These are phyloP conservation scores for Beauveria medogensis DNA, from an alignment of 2,329 filamentous ascomycete species.

Conservation along the genomic window DNA sequence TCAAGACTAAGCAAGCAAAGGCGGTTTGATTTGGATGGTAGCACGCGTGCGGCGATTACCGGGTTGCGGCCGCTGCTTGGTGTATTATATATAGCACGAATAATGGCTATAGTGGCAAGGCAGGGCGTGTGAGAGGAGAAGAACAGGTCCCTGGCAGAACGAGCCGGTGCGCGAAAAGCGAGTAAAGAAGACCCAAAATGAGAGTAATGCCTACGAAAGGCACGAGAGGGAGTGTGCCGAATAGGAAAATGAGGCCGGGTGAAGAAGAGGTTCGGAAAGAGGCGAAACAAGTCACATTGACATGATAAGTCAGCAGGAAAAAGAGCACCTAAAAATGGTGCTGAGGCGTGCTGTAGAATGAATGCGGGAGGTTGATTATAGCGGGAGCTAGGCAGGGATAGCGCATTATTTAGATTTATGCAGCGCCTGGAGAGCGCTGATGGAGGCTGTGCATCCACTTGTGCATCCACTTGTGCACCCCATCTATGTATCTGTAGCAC, in stretches of 20 bases:
- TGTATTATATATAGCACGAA: background rate
- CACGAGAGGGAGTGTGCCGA: slow-evolving; percentile 1
- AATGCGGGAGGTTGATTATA: background rate
- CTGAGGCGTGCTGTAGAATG: background rate
- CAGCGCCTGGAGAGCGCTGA: background rate
- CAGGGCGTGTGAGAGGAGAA: background rate
- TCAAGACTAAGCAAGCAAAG: background rate
- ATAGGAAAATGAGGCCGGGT: background rate
- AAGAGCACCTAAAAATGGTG: background rate
- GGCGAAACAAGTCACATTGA: slow-evolving; percentile 7
- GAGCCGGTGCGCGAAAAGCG: background rate
- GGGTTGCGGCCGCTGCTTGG: background rate
- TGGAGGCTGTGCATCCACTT: background rate
- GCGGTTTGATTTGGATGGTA: background rate
- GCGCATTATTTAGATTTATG: background rate
- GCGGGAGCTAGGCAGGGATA: background rate
- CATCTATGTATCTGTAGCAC: no score
- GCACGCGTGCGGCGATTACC: background rate
- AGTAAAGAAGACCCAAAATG: background rate
- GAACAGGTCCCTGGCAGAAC: background rate
- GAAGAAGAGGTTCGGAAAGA: slow-evolving; percentile 1
- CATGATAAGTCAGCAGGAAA: slow-evolving; percentile 12
- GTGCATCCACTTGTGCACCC: no score
- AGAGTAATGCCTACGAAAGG: slow-evolving; percentile 3
- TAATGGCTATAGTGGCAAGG: background rate